phyloP scores from a whole-genome alignment of 108 stramenopile genomes.

The Conticribra weissflogii region DNA sequence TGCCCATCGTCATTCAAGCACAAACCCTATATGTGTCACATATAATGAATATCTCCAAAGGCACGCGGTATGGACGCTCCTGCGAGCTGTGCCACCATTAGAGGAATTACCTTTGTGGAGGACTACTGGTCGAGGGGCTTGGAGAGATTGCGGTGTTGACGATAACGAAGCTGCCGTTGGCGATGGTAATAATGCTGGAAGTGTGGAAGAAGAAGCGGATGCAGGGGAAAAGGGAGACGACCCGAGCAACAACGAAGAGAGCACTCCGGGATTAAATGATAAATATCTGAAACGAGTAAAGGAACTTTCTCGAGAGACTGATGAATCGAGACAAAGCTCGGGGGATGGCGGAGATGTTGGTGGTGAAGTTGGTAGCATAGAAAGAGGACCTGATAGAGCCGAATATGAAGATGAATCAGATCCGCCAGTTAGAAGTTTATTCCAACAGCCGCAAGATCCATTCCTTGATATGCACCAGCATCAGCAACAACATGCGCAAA shows the following conservation, averaged over 20 bases:
- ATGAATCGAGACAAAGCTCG: not conserved
- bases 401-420: too few relatives aligned
- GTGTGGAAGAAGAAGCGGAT: not conserved
- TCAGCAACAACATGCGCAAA: not conserved
- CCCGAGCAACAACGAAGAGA: not conserved
- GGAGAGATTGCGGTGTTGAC: constrained; percentile 15
- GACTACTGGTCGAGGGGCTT: constrained; percentile 36
- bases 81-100: constrained; percentile 16
- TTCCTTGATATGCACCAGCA: too few relatives aligned
- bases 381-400: too few relatives aligned
- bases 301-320: too few relatives aligned
- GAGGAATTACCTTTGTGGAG: constrained; percentile 39
- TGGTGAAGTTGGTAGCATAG: not conserved
- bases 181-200: not conserved
- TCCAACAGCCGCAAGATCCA: not conserved
- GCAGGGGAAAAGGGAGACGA: not conserved
- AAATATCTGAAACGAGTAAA: too few relatives aligned
- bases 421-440: not conserved
- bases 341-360: too few relatives aligned
- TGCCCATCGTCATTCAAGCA: too few relatives aligned
- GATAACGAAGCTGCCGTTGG: not conserved
- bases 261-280: too few relatives aligned
- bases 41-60: constrained; percentile 29
- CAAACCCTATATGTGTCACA: constrained; percentile 38
- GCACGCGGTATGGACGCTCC: constrained; percentile 44